Conservation (phyloP, 108 stramenopile species). For the Cyclotella baltica region DNA sequence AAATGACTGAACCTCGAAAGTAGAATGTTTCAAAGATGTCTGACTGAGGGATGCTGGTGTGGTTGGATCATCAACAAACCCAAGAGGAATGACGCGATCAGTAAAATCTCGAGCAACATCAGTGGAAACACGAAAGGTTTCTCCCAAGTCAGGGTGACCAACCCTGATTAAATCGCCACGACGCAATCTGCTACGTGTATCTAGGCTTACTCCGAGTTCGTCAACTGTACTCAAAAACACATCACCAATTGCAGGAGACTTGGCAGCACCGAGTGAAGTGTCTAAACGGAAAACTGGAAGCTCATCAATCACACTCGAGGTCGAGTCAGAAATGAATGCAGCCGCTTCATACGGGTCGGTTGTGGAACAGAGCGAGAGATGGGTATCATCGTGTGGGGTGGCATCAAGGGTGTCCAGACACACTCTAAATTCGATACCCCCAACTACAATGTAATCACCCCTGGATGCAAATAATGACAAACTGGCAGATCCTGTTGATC, state of each 20-base stretch:
- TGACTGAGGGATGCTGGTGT: conserved; percentile 55
- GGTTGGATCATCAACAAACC: conserved; percentile 48
- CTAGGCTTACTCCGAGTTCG: conserved; percentile 36
- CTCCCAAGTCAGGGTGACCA: conserved; percentile 70
- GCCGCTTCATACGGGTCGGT: conserved; percentile 41
- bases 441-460: conserved; percentile 65
- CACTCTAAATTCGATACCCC: conserved; percentile 65
- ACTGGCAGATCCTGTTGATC: conserved; percentile 38
- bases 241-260: conserved; percentile 63
- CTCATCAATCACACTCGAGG: conserved; percentile 36
- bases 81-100: conserved; percentile 53
- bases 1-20: conserved; percentile 80
- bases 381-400: conserved; percentile 42
- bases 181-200: conserved; percentile 47
- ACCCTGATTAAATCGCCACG: conserved; percentile 74
- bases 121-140: conserved; percentile 75
- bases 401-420: conserved; percentile 48
- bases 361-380: conserved; percentile 62
- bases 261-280: conserved; percentile 67
- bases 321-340: conserved; percentile 37
- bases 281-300: conserved; percentile 70
- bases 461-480: conserved; percentile 48
- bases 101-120: conserved; percentile 40
- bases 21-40: conserved; percentile 55
- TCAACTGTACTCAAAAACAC: conserved; percentile 58